Base-by-base conservation (phyloP, 495 filamentous ascomycete species). In the Podospora anserina region DNA sequence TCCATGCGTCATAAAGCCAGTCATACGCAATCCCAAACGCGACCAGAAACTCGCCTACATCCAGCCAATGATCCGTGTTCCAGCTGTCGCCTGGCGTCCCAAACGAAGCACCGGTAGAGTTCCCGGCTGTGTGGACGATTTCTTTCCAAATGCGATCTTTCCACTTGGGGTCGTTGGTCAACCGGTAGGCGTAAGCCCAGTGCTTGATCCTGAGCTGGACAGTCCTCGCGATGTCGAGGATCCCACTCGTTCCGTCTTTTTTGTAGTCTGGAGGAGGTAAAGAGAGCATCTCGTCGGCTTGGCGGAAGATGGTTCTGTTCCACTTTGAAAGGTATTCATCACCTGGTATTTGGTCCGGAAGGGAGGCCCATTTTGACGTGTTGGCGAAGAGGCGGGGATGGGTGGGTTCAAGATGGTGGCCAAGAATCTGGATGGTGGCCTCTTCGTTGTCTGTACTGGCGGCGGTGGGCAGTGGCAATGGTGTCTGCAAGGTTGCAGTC, bases 21-120 rank as follows among this genome's bases (percentile, higher is more conserved):
- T 66, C 64, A 27, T 66, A 59, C 2, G 64, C 64, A 34, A 56
- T 20, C 13, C 49, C 49, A 20, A 66, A 66, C 2, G 64, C 64
- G 23, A 66, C 64, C 26, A 66, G 28, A 27, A 66, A 66, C 32
- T 66, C 64, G 2, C 64, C 64, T 5, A 66, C 64, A 66, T 66
- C 64, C 19, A 66, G 64, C 64, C 55, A 66, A 28, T 66, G 64
- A 6, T 56, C 54, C 19, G 54, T 56, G 19, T 56, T 56, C 54
- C 54, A 56, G 54, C 15, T 56, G 15, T 56, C 54, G 4, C 19
- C 54, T 4, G 0, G 5, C 4, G 4, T 20, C 16, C 54, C 54
- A 56, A 56, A 56, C 54, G 54, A 15, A 56, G 15, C 4, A 9
- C 4, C 54, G 5, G 16, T 56, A 6, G 54, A 56, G 19, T 56